Base-by-base conservation (phyloP, 2,329 filamentous ascomycete genomes). In the Zopfia rhizophila region DNA sequence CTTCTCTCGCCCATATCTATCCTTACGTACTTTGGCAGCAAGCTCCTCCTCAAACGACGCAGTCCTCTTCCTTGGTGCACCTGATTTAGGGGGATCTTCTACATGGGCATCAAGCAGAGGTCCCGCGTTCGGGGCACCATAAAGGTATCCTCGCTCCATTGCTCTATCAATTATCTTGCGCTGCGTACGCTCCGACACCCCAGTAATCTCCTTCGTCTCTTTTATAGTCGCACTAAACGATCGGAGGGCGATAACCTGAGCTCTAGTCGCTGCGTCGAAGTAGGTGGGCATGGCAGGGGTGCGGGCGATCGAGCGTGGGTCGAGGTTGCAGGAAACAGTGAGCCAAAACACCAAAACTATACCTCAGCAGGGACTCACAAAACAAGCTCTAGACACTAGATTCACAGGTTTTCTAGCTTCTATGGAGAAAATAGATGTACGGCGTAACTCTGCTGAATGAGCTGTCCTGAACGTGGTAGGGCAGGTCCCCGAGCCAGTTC, bases 91-190 rank as follows among this genome's bases (percentile, higher is more conserved):
- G 4, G 27, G n/a, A 12, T 29, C 27, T 16, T 29, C 16, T 16
- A 29, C 27, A 16, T 29, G 27, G 5, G n/a, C 27, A 29, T 29
- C 27, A 12, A 29, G 27, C n/a, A n/a, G n/a, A n/a, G n/a, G n/a
- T n/a, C n/a, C n/a, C n/a, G n/a, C n/a, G n/a, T n/a, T n/a, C n/a
- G n/a, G n/a, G n/a, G n/a, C n/a, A n/a, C n/a, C n/a, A n/a, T n/a
- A n/a, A n/a, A n/a, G n/a, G n/a, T n/a, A n/a, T n/a, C 27, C 12
- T 19, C n/a, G 19, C 37, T 40, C 37, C 16, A 30, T 40, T 21
- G 37, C 37, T 18, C 25, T 5, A 4, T 17, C 7, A 7, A 30
- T 40, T 8, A 30, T 40, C 37, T 30, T 40, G 11, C 37, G 29
- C 16, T 30, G 25, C 17, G 24, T 10, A 6, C 37, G 7, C 24